Conservation (phyloP, 305 asterid genomes). For the Solanum hybrid region DNA sequence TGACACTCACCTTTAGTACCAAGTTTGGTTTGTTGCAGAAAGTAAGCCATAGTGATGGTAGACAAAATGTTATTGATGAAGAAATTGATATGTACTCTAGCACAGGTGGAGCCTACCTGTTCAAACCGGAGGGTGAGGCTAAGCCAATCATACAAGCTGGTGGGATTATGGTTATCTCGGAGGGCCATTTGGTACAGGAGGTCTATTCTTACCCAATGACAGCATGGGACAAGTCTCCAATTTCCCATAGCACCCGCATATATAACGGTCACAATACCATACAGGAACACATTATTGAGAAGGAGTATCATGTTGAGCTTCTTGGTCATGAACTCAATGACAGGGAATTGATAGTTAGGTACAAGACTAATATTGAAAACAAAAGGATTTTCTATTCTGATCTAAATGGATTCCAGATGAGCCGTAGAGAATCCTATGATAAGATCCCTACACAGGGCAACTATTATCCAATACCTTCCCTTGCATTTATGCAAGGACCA, state of each 20-base stretch:
- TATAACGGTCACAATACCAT: slow-evolving; percentile 44
- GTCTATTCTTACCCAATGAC: slow-evolving; percentile 72
- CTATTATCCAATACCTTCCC: slow-evolving; percentile 94
- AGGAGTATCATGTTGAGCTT: slow-evolving; percentile 93
- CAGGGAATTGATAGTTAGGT: slow-evolving; percentile 67
- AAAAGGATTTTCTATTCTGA: slow-evolving; percentile 70
- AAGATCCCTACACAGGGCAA: slow-evolving; percentile 97
- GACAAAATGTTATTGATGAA: slow-evolving; percentile 44
- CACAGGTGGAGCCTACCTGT: slow-evolving; percentile 82
- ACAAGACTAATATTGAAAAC: slow-evolving; percentile 63
- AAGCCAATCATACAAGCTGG: slow-evolving; percentile 41
- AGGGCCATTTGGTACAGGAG: slow-evolving; percentile 80
- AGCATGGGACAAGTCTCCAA: slow-evolving; percentile 50
- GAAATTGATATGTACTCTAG: slow-evolving; percentile 82
- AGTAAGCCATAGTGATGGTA: slow-evolving; percentile 46
- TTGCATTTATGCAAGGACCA: slow-evolving; percentile 71
- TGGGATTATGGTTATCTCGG: slow-evolving; percentile 61
- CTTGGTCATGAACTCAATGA: slow-evolving; percentile 51
- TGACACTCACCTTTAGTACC: slow-evolving; percentile 48
- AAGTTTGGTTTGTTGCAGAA: slow-evolving; percentile 63
- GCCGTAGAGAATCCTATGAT: slow-evolving; percentile 86
- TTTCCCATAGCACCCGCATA: slow-evolving; percentile 83
- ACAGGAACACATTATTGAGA: slow-evolving; percentile 77
- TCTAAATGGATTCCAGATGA: slow-evolving; percentile 89
- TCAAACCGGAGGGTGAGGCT: slow-evolving; percentile 82